phyloP scores from a whole-genome alignment of 352 stramenopile species.

The Pythium rhizo-oryzae region DNA sequence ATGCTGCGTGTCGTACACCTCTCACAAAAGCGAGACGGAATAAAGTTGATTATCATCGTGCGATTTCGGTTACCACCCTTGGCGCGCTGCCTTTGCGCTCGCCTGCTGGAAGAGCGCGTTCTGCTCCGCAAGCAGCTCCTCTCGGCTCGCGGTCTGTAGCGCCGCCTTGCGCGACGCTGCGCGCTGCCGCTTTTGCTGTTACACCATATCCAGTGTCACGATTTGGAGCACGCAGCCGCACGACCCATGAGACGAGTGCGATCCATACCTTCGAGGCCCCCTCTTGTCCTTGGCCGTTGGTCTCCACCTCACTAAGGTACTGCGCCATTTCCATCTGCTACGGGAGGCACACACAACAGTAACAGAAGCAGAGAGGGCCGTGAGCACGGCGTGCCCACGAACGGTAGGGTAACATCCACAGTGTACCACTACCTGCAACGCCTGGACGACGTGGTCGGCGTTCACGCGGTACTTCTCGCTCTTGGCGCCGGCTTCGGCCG shows the following conservation, averaged over 20 bases:
- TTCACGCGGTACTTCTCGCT: constrained; percentile 77
- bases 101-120: constrained; percentile 76
- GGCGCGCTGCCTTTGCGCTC: constrained; percentile 52
- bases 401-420: too few species aligned
- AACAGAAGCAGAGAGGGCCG: too few species aligned
- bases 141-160: constrained; percentile 36
- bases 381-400: too few species aligned
- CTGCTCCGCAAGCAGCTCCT: constrained; percentile 73
- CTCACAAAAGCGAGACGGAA: not conserved
- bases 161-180: constrained; percentile 42
- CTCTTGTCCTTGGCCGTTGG: constrained; percentile 7
- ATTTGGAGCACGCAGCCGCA: too few species aligned
- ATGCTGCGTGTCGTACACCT: not conserved
- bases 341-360: too few species aligned
- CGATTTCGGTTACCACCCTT: constrained; percentile 55
- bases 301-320: constrained; percentile 16
- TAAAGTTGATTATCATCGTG: too few species aligned
- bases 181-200: constrained; percentile 42
- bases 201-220: too few species aligned
- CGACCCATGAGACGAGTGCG: too few species aligned
- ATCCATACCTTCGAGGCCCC: constrained; percentile 14
- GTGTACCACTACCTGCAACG: too few species aligned
- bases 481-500: constrained; percentile 49
- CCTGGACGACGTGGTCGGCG: constrained; percentile 53
- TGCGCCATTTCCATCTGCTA: constrained; percentile 19